Base-by-base conservation (phyloP, 306 rosid species). In the Vicia sativa region DNA sequence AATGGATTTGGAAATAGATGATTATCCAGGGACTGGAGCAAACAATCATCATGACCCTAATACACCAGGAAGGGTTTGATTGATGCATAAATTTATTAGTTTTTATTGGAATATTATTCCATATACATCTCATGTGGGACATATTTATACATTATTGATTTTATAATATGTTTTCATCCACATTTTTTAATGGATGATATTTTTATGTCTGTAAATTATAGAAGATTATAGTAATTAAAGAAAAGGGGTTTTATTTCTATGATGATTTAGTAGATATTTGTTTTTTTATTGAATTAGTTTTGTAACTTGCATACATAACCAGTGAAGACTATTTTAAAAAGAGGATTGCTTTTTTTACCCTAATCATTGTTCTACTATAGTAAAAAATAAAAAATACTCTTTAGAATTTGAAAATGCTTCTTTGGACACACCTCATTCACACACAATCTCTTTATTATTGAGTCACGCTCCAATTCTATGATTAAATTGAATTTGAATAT, bases 21-120 rank as follows among this genome's bases (percentile, higher is more conserved):
- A 83, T 44, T 86, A 86, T 61, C 86, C 81, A 18, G 84, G 81
- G 12, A 70, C 91, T 16, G 88, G 83, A 7, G 79, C 91, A 50
- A 86, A 86, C 78, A 80, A 78, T 45, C 77, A 68, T 26, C 91
- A 86, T 59, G 84, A 83, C 48, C 91, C 91, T 14, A 73, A 31
- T 28, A 2, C 86, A n/a, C 91, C 86, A 2, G 82, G 74, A 56
- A 73, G 48, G 76, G 60, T 71, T 42, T 79, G 71, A 59, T 18
- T 10, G 28, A 35, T 9, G 45, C 5, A 59, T 34, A 35, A 58
- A 7, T 31, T 58, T 26, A 3, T 26, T 13, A 13, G 2, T 6
- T 13, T 3, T 26, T 55, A 12, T 56, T 14, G 9, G n/a, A 64
- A 41, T 13, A 41, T 16, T 63, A 73, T 34, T 34, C 8, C 14